Evolutionary conservation across 2,329 filamentous ascomycete genomes (phyloP).

Genomic region (Mycosphaerella arachidis): DNA sequence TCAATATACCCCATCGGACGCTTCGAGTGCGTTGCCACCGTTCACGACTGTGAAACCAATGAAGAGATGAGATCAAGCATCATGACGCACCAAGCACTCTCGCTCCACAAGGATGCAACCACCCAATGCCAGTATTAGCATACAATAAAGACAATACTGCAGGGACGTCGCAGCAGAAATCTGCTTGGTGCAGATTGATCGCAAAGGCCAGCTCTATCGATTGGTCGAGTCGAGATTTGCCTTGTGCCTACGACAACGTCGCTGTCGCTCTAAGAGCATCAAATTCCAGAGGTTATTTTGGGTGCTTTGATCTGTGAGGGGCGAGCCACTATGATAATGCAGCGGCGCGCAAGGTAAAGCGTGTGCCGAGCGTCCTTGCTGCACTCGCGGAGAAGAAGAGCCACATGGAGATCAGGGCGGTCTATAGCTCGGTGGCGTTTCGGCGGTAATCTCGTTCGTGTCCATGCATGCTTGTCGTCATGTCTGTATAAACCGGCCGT

Average conservation of each 20-base stretch:
- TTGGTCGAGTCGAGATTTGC: too few species aligned
- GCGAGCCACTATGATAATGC: background rate
- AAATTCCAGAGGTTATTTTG: too few species aligned
- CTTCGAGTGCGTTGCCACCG: slow-evolving; percentile 44
- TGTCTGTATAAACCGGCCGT: background rate
- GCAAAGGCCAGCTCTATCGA: too few species aligned
- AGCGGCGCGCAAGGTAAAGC: background rate
- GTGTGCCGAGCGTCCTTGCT: slow-evolving; percentile 1
- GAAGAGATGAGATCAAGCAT: background rate
- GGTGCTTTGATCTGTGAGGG: too few species aligned
- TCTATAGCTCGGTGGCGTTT: slow-evolving; percentile 19
- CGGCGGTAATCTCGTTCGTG: slow-evolving; percentile 11
- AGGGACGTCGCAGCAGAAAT: too few species aligned
- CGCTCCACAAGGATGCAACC: too few species aligned
- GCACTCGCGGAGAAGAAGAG: slow-evolving; percentile 8
- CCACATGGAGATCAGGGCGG: slow-evolving; percentile 11
- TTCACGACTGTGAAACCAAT: slow-evolving; percentile 19
- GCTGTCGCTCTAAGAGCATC: too few species aligned
- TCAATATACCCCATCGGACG: slow-evolving; percentile 48
- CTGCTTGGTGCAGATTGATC: too few species aligned
- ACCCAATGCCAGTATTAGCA: too few species aligned
- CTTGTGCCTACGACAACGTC: too few species aligned
- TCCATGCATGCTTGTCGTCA: slow-evolving; percentile 12
- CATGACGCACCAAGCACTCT: slow-evolving; percentile 2
- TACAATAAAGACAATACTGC: too few species aligned